These are phyloP conservation scores for Zymoseptoria ardabiliae DNA, from an alignment of 2,329 filamentous ascomycete species.

Conservation along the genomic window DNA sequence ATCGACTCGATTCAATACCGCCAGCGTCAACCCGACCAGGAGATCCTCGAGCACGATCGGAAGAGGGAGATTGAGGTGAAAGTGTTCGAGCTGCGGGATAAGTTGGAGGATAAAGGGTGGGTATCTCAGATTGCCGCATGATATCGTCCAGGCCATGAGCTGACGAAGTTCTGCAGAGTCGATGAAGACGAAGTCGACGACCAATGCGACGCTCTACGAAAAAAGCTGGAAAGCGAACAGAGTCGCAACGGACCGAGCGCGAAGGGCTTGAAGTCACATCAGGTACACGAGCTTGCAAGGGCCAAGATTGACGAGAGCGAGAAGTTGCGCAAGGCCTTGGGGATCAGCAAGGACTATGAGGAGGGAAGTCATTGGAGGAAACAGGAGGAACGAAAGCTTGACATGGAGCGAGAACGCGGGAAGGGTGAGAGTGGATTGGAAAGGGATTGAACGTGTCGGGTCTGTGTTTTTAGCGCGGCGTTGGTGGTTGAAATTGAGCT, in stretches of 20 bases:
- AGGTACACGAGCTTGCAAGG: slow-evolving; percentile 92
- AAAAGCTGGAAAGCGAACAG: slow-evolving; percentile 53
- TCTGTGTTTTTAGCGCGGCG: slow-evolving; percentile 5
- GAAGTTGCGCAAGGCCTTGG: slow-evolving; percentile 73
- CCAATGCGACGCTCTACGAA: slow-evolving; percentile 58
- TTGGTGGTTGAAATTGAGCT: neutral
- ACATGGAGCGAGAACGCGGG: slow-evolving; percentile 18
- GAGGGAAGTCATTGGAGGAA: slow-evolving; percentile 80
- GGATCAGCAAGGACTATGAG: slow-evolving; percentile 77
- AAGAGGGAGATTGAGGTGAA: slow-evolving; percentile 88
- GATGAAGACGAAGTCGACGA: slow-evolving; percentile 89
- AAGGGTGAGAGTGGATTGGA: slow-evolving; percentile 13
- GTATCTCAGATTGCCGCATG: slow-evolving; percentile 20
- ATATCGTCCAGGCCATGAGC: neutral
- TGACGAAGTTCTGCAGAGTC: slow-evolving; percentile 42
- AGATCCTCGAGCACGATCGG: slow-evolving; percentile 89
- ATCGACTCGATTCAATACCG: slow-evolving; percentile 63
- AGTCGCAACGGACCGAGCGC: slow-evolving; percentile 38
- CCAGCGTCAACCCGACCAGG: slow-evolving; percentile 79
- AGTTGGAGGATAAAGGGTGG: slow-evolving; percentile 83
- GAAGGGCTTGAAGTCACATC: slow-evolving; percentile 73
- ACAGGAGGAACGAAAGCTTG: slow-evolving; percentile 60
- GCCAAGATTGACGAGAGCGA: slow-evolving; percentile 97
- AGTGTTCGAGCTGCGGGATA: slow-evolving; percentile 81
- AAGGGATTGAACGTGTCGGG: slow-evolving; percentile 8